Base-by-base conservation (phyloP, 2,329 filamentous ascomycete species). In the Chaetomiaceae sp. region DNA sequence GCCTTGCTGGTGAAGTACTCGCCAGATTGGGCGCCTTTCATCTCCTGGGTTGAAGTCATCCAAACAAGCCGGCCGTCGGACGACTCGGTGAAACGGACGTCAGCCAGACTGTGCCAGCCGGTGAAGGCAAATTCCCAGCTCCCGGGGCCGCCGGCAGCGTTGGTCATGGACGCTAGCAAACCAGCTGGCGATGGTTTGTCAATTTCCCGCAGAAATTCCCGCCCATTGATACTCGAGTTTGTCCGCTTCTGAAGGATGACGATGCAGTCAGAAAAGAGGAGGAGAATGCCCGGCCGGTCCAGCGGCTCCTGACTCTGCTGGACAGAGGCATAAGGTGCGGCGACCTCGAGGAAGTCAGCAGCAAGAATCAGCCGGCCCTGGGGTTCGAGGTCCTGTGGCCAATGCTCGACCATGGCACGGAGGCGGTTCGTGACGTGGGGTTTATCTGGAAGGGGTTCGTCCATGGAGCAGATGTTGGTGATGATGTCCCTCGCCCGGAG, bases 401-500 rank as follows among this genome's bases (percentile, higher is more conserved):
- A 95, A 42, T 79, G 82, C 63, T 89, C 83, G 38, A 95, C 80
- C 68, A 94, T 80, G 59, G 86, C 85, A 58, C 85, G 85, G 44
- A 96, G 74, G 38, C 88, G 84, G 61, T 84, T 87, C 31, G 87
- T 80, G 40, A 89, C 77, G 61, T 89, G 87, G 9, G 85, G 84
- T 61, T 90, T 88, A 64, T 89, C 87, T 3, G 75, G 81, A 63
- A 69, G 76, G 64, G 64, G 88, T 66, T 73, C 88, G 63, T 96
- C 92, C 72, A 96, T 85, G 15, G 92, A 95, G 70, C 94, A 99
- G 39, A 99, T 99, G 50, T 95, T 94, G 19, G 91, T 91, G 61
- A 99, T 91, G 49, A 96, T 88, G 68, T 97, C 94, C 60, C 92
- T 82, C 0, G 94, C 91, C 66, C 90, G 91, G 38, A 96, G 80